Conservation (phyloP, 2,329 filamentous ascomycete species). For the Botryosphaeria dothidea region DNA sequence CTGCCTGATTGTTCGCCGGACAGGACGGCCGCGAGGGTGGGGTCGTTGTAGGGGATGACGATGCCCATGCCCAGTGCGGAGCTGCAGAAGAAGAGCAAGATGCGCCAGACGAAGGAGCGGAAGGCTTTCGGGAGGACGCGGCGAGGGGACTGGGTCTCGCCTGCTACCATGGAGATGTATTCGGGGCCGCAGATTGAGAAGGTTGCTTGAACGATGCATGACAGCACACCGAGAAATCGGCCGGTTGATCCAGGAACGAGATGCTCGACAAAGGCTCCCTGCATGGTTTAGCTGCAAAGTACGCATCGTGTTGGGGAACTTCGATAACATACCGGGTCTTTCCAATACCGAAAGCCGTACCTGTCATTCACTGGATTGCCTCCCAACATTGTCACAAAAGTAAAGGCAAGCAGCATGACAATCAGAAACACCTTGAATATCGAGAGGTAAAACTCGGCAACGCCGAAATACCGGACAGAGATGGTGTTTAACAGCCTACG, state of each 20-base stretch:
- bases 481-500: slow-evolving; percentile 41
- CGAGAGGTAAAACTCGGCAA: slow-evolving; percentile 48
- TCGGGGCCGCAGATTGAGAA: slow-evolving; percentile 52
- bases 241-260: slow-evolving; percentile 29
- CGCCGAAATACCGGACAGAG: slow-evolving; percentile 55
- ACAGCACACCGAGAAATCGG: slow-evolving; percentile 32
- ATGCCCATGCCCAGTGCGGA: slow-evolving; percentile 58
- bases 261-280: slow-evolving; percentile 34
- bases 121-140: slow-evolving; percentile 54
- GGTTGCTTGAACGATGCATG: slow-evolving; percentile 33
- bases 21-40: slow-evolving; percentile 49
- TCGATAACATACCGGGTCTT: slow-evolving; percentile 25
- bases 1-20: slow-evolving; percentile 28
- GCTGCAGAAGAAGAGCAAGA: slow-evolving; percentile 53
- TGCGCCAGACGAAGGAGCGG: slow-evolving; percentile 55
- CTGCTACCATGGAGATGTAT: slow-evolving; percentile 51
- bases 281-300: neutral
- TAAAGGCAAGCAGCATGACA: slow-evolving; percentile 47
- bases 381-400: slow-evolving; percentile 49
- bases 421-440: slow-evolving; percentile 50
- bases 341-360: slow-evolving; percentile 50
- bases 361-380: slow-evolving; percentile 45
- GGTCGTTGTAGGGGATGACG: slow-evolving; percentile 55
- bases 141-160: slow-evolving; percentile 49
- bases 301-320: neutral